Percentiles rank a stretch among this genome's conserved stretches.
Conservation (phyloP, 345 rosid genomes). For the rapeseed (Brassica napus) region DNA sequence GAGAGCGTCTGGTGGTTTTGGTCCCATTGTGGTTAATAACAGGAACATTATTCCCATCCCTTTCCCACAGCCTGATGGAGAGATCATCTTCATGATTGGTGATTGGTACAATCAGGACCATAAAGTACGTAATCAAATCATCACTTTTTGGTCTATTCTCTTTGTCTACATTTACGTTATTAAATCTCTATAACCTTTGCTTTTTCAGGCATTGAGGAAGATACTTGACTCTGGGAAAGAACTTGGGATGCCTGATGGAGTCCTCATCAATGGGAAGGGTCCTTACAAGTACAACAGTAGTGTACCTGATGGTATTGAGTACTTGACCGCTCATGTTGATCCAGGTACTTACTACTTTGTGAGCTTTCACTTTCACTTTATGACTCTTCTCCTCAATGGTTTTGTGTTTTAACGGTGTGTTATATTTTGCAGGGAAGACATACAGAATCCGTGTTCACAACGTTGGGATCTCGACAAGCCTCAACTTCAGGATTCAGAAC, state of each 20-base stretch:
- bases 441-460: neutral
- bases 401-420: neutral
- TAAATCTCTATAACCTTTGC: neutral
- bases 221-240: neutral
- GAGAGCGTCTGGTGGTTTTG: neutral
- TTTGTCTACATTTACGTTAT: neutral
- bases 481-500: neutral
- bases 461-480: neutral
- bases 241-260: neutral
- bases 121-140: neutral
- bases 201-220: neutral
- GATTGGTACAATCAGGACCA: neutral
- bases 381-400: neutral
- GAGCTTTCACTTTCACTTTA: neutral
- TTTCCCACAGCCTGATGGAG: neutral
- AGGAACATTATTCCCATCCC: neutral
- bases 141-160: neutral
- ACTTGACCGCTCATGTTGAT: neutral
- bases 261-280: neutral
- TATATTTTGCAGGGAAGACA: neutral
- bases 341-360: neutral
- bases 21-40: neutral
- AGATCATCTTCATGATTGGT: neutral
- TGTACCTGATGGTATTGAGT: neutral
- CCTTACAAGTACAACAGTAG: neutral